phyloP scores from a whole-genome alignment of 2,329 filamentous ascomycete genomes.

The Microcera coccophila region DNA sequence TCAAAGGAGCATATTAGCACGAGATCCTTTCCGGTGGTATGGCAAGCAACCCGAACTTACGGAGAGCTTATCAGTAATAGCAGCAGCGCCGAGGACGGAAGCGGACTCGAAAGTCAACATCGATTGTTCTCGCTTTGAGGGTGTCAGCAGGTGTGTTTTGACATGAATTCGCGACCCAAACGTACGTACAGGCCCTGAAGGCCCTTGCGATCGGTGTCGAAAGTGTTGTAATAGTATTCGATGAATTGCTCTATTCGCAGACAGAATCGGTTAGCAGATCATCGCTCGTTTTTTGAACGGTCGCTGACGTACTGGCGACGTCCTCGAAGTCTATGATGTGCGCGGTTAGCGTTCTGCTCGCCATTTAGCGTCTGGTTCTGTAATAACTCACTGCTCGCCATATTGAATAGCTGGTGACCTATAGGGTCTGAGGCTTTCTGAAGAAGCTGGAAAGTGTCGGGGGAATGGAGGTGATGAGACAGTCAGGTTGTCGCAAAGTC shows the following conservation, averaged over 20 bases:
- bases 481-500: constrained; percentile 34
- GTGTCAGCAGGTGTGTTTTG: constrained; percentile 5
- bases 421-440: constrained; percentile 3
- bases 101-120: constrained; percentile 90
- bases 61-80: constrained; percentile 75
- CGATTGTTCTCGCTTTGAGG: constrained; percentile 68
- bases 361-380: not conserved
- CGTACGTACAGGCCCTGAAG: constrained; percentile 79
- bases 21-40: constrained; percentile 1
- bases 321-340: constrained; percentile 40
- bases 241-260: constrained; percentile 72
- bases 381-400: constrained; percentile 21
- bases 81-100: constrained; percentile 57
- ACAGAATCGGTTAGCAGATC: not conserved
- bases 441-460: constrained; percentile 5
- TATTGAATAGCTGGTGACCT: constrained; percentile 21
- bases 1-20: not conserved
- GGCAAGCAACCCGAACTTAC: constrained; percentile 55
- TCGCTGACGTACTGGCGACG: constrained; percentile 42
- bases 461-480: not conserved
- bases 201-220: constrained; percentile 66
- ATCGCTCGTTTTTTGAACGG: not conserved
- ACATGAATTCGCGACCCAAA: constrained; percentile 2
- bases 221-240: constrained; percentile 83
- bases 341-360: constrained; percentile 24